Evolutionary conservation across 805 yeast genomes (phyloP), one percentile per base, ranked within the genome.

Genomic region (Lipomyces kockii): DNA sequence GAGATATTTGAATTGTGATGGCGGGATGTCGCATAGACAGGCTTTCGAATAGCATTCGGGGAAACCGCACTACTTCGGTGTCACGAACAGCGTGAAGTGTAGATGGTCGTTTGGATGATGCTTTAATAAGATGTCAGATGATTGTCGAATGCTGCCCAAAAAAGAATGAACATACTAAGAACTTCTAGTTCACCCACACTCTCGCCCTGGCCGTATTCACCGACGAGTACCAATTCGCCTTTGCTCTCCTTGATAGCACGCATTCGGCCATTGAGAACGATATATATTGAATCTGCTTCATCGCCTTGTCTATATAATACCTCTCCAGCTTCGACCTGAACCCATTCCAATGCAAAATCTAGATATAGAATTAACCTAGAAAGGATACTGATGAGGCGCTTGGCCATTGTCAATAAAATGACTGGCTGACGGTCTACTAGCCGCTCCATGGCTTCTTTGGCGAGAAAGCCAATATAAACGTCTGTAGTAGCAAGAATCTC

Each of bases 121-220:
- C 66, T 66, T 43, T 14, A 51, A 46, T 22, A 20, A 29, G 4
- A 6, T 2, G 51, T 43, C 17, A 37, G 51, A 14, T 22, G 37
- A 8, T 3, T n/a, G 20, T 39, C 52, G 22, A 27, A 37, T 7
- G 22, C 3, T 17, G 22, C 49, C 49, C 49, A 34, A 12, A 56
- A n/a, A 25, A 27, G 14, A 14, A 49, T 22, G 51, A 8, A 57
- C 68, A 46, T 92, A 0, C 97, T 92, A 69, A 94, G 82, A 2
- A 94, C 98, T 77, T 94, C 99, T 8, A 95, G 89, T 78, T 94
- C 98, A 2, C 98, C 99, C 67, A 95, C 85, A 53, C 97, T 90
- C 73, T 92, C 96, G 6, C 98, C 98, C 77, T 92, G 97, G 1
- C 98, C 97, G 74, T 87, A 88, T 76, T 94, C 99, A 1, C 89